Evolutionary conservation across 768 basidiomycete genomes (phyloP), one percentile per base, ranked within the genome.

Genomic region (Plicaturopsis crispa): DNA sequence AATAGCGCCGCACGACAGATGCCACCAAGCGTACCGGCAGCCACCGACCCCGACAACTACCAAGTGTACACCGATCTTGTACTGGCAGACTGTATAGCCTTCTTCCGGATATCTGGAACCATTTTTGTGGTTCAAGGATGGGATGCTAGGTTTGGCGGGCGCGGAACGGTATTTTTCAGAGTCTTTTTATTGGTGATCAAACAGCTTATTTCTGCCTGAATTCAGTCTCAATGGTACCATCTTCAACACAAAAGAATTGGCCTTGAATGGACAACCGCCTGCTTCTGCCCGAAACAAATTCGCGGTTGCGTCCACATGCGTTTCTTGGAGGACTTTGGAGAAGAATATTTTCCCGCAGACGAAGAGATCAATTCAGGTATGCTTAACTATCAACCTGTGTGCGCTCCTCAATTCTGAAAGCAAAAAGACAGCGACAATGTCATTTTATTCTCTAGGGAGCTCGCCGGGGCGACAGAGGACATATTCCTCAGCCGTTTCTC

Each of bases 41-140:
- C 26, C n/a, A n/a, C n/a, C n/a, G n/a, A n/a, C n/a, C n/a, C n/a
- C n/a, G n/a, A n/a, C n/a, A n/a, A n/a, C 8, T 28, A 28, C 14
- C 10, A 28, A 28, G 8, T 8, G 8, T 42, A 42, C 24, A 13
- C 33, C 5, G 33, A 42, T 23, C 41, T 42, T 13, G 41, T 42
- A 36, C 35, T 36, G 10, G 24, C 35, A 17, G 40, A 41, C 22
- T 35, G 33, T 22, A 11, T 26, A 20, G 38, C 24, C 0, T 39
- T 48, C 19, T 48, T 44, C 26, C 43, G 42, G 34, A 44, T 48
- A 21, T 22, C 35, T 0, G 2, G 2, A 16, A 43, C 39, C 13
- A 14, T 48, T 0, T 48, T 44, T 20, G 40, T 48, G 6, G 46
- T 42, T 26, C 40, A 48, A 28, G 47, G 47, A 6, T 48, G 47